Evolutionary conservation across 805 yeast species (phyloP).

Genomic region (Starmerella khaoyaiensis): DNA sequence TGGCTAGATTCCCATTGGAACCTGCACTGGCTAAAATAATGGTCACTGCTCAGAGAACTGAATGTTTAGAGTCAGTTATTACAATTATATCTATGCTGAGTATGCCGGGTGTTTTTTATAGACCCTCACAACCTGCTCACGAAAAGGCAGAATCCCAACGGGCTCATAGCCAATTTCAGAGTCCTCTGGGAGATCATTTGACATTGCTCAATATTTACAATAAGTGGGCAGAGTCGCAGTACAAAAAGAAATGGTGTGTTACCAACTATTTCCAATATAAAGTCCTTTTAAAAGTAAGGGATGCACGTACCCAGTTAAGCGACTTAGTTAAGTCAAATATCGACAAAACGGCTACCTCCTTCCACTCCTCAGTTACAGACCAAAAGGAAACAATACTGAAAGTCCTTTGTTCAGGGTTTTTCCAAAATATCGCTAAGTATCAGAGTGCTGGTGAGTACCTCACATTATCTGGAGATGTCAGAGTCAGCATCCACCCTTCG

Average conservation of each 20-base stretch:
- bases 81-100: slow-evolving; percentile 74
- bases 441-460: slow-evolving; percentile 33
- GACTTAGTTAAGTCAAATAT: slow-evolving; percentile 33
- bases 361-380: too few species aligned
- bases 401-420: slow-evolving; percentile 54
- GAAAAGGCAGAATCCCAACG: slow-evolving; percentile 49
- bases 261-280: slow-evolving; percentile 73
- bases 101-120: slow-evolving; percentile 55
- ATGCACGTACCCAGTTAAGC: slow-evolving; percentile 62
- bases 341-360: too few species aligned
- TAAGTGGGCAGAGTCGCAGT: slow-evolving; percentile 56
- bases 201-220: slow-evolving; percentile 69
- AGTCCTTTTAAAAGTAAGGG: slow-evolving; percentile 62
- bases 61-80: slow-evolving; percentile 56
- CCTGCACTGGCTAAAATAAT: slow-evolving; percentile 77
- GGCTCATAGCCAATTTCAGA: slow-evolving; percentile 52
- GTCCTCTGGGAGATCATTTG: slow-evolving; percentile 69
- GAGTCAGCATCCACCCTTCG: slow-evolving; percentile 73
- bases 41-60: slow-evolving; percentile 35
- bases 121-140: slow-evolving; percentile 47
- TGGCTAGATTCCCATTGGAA: slow-evolving; percentile 88
- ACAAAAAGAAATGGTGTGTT: slow-evolving; percentile 58
- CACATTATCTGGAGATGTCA: slow-evolving; percentile 29
- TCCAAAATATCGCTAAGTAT: slow-evolving; percentile 50
- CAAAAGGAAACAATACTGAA: slow-evolving; percentile 34